Percentiles rank a stretch among this genome's conserved stretches.
These are phyloP conservation scores for Radiomyces spectabilis DNA, from an alignment of 192 early-diverging fungal genomes.

Conservation along the genomic window DNA sequence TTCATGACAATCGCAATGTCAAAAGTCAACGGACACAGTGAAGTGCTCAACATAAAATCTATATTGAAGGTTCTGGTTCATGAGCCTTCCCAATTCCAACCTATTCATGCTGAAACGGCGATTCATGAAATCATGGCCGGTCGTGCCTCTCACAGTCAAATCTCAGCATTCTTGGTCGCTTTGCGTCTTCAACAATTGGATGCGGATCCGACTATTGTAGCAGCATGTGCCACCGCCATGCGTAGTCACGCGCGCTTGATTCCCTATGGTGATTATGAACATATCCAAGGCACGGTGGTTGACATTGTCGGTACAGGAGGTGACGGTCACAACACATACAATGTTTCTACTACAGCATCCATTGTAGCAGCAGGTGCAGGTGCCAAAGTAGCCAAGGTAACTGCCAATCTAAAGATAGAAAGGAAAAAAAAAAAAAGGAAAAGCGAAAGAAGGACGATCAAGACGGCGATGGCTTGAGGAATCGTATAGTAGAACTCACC, in stretches of 20 bases:
- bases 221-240: slow-evolving; percentile 70
- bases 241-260: slow-evolving; percentile 58
- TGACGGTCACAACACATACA: slow-evolving; percentile 96
- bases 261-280: slow-evolving; percentile 34
- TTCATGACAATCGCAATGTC: too few species aligned
- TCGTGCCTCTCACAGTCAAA: slow-evolving; percentile 74
- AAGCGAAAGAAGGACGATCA: too few species aligned
- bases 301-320: slow-evolving; percentile 99
- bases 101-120: slow-evolving; percentile 49
- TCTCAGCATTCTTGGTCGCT: slow-evolving; percentile 78
- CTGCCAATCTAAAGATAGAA: not conserved
- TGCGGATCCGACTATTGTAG: slow-evolving; percentile 66
- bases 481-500: too few species aligned
- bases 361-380: slow-evolving; percentile 92
- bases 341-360: slow-evolving; percentile 88
- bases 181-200: slow-evolving; percentile 69
- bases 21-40: not conserved
- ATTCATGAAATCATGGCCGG: slow-evolving; percentile 72
- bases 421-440: too few species aligned
- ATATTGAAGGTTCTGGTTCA: slow-evolving; percentile 62
- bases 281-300: slow-evolving; percentile 44
- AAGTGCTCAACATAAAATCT: slow-evolving; percentile 30
- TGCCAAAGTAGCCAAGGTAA: slow-evolving; percentile 81
- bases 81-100: slow-evolving; percentile 52
- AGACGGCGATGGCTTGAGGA: too few species aligned